Base-by-base conservation (phyloP, 345 rosid genomes). In the Gossypium ekmanianum region DNA sequence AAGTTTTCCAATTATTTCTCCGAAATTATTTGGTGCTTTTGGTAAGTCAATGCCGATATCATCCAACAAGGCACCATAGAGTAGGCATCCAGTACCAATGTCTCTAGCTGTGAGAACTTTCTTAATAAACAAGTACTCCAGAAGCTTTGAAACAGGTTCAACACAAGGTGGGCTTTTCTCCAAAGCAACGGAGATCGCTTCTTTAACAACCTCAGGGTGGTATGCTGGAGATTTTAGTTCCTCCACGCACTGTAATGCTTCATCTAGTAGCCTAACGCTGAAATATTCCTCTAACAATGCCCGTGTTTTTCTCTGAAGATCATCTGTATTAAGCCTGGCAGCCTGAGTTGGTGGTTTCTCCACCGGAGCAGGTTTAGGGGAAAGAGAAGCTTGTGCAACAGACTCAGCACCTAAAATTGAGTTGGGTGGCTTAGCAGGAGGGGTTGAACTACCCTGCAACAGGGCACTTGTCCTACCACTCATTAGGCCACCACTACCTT, bases 41-140 rank as follows among this genome's bases (percentile, higher is more conserved):
- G 98, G 99, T 27, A 89, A 79, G 78, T 94, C 98, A 27, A 94
- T 91, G 14, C 85, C 97, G n/a, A 92, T 71, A 68, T 94, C 98
- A 80, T 94, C 97, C 70, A 94, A 71, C 89, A 81, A 77, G 1
- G 90, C 83, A 20, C 89, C 93, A 45, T 88, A 94, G 7, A 86
- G 86, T 80, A 91, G 22, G 77, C 94, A 91, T 27, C 98, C 98
- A 4, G 83, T 82, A 67, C 77, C 85, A 5, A 92, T 16, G 78
- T 91, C 97, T 58, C 77, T 71, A 52, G 76, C 45, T 9, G 90
- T 83, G 17, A 94, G 18, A 26, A 85, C 83, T 29, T 88, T 80
- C 84, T 88, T 88, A 2, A 73, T 20, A 39, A 84, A 61, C 62
- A 94, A 73, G 79, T 84, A 77, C 24, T 78, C 90, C 68, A 92